phyloP scores from a whole-genome alignment of 2,329 filamentous ascomycete species.

The Pseudogymnoascus sp. region DNA sequence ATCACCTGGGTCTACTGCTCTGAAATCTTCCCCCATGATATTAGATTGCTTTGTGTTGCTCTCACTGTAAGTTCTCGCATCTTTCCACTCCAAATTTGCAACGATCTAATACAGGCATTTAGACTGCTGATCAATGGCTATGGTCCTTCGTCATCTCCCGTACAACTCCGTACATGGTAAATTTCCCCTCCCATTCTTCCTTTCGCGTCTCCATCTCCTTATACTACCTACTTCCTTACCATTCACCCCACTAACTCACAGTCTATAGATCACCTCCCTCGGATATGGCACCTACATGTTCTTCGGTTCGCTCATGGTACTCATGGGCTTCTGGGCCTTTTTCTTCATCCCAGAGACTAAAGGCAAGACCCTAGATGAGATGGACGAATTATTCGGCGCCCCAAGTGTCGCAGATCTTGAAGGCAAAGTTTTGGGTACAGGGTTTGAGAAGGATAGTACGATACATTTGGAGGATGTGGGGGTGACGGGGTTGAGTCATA shows the following conservation, averaged over 20 bases:
- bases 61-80: conserved; percentile 9
- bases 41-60: conserved; percentile 20
- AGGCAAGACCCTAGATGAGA: conserved; percentile 36
- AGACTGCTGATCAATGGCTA: conserved; percentile 23
- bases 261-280: conserved; percentile 12
- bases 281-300: conserved; percentile 38
- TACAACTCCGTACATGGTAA: conserved; percentile 22
- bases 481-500: background rate
- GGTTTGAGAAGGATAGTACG: background rate
- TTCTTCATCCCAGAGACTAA: conserved; percentile 40
- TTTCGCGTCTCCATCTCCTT: background rate
- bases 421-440: conserved; percentile 33
- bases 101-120: conserved; percentile 19
- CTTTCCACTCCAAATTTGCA: conserved; percentile 16
- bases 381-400: conserved; percentile 33
- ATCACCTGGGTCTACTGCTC: conserved; percentile 34
- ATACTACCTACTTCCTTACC: background rate
- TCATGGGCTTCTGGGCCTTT: conserved; percentile 32
- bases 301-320: conserved; percentile 34
- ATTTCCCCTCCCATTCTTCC: conserved; percentile 16
- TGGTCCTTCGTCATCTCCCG: conserved; percentile 22
- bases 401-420: conserved; percentile 42
- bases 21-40: conserved; percentile 36
- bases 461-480: background rate
- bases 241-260: conserved; percentile 14